Conservation (phyloP, 2,329 filamentous ascomycete species). For the Scleromitrula shiraiana region DNA sequence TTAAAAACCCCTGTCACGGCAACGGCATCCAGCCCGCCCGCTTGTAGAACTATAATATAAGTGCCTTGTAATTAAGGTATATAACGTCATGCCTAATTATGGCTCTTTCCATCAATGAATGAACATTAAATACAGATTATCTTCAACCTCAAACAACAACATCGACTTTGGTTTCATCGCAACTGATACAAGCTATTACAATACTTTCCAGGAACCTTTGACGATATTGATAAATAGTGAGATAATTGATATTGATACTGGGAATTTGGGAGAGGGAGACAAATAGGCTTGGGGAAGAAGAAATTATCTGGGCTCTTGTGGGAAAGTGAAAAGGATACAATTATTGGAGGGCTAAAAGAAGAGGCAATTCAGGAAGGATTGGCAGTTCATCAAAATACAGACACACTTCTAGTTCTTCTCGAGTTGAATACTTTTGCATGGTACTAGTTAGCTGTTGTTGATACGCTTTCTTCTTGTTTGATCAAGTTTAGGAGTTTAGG, state of each 20-base stretch:
- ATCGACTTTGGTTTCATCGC: not conserved
- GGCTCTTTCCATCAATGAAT: too few species aligned
- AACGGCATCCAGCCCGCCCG: too few species aligned
- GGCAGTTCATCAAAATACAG: conserved; percentile 31
- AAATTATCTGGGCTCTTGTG: conserved; percentile 15
- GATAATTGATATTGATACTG: conserved; percentile 9
- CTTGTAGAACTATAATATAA: too few species aligned
- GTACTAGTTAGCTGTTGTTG: conserved; percentile 31
- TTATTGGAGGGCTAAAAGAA: conserved; percentile 15
- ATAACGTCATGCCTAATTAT: too few species aligned
- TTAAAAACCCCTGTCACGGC: too few species aligned
- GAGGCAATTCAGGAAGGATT: conserved; percentile 21
- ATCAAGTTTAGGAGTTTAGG: conserved; percentile 20
- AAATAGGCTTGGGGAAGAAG: conserved; percentile 16
- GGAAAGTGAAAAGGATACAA: conserved; percentile 14
- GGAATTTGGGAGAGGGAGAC: conserved; percentile 15
- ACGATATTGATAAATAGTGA: not conserved
- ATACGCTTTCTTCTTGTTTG: conserved; percentile 22
- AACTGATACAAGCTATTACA: not conserved
- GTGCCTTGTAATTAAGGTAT: too few species aligned
- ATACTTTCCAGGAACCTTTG: not conserved
- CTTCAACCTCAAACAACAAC: too few species aligned
- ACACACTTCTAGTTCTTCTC: conserved; percentile 30
- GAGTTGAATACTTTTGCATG: conserved; percentile 31
- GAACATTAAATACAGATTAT: too few species aligned